Evolutionary conservation across 305 asterid genomes (phyloP).

Genomic region (Coffea humblotiana): DNA sequence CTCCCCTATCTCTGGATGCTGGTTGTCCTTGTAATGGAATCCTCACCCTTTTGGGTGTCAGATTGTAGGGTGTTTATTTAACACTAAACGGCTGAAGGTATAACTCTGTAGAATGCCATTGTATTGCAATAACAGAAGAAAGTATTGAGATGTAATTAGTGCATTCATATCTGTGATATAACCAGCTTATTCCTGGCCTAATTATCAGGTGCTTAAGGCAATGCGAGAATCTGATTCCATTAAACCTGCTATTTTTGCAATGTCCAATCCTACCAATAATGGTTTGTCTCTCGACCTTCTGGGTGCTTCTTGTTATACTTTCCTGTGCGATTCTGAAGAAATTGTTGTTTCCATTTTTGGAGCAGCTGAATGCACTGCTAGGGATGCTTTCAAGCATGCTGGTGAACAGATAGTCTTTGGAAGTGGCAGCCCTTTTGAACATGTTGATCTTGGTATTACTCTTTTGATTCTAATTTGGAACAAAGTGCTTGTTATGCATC

Average conservation of each 20-base stretch:
- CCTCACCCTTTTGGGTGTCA: neutral
- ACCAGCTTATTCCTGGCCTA: slow-evolving; percentile 31
- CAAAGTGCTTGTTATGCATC: neutral
- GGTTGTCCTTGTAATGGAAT: neutral
- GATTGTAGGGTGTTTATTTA: neutral
- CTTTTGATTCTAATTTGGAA: neutral
- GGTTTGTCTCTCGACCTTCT: slow-evolving; percentile 49
- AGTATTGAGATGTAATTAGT: neutral
- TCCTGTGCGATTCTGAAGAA: slow-evolving; percentile 20
- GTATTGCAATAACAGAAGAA: neutral
- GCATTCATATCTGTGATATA: slow-evolving; percentile 12
- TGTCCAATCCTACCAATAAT: slow-evolving; percentile 97
- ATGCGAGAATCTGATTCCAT: slow-evolving; percentile 81
- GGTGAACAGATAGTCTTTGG: slow-evolving; percentile 92
- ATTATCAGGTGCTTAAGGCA: slow-evolving; percentile 85
- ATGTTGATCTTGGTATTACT: slow-evolving; percentile 81
- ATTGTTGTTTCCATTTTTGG: slow-evolving; percentile 29
- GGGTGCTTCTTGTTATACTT: slow-evolving; percentile 8
- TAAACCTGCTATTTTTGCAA: slow-evolving; percentile 95
- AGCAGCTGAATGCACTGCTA: slow-evolving; percentile 98
- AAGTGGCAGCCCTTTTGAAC: slow-evolving; percentile 96
- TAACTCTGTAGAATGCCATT: neutral
- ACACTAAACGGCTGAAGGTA: neutral
- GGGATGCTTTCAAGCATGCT: slow-evolving; percentile 87
- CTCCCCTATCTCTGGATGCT: neutral